Percentiles rank a stretch among this genome's conserved stretches.
Conservation (phyloP, 257 asterid species). For the Prunella vulgaris region DNA sequence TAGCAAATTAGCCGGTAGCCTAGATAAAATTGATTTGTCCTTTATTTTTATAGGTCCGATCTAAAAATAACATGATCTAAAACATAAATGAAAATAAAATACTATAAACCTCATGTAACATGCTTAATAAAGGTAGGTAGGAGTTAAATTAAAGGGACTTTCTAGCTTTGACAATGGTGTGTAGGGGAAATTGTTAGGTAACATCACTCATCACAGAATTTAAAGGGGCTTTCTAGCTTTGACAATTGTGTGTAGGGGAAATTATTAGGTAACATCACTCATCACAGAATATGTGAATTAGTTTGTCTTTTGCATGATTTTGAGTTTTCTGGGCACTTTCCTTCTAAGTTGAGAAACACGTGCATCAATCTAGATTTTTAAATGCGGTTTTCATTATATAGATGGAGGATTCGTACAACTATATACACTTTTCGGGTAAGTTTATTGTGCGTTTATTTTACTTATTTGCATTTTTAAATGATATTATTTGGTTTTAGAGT, state of each 20-base stretch:
- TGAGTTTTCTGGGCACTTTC: neutral
- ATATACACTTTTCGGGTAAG: too few relatives aligned
- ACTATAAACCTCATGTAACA: neutral
- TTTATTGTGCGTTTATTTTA: too few relatives aligned
- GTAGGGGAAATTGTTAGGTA: neutral
- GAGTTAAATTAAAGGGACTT: neutral
- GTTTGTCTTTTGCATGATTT: neutral
- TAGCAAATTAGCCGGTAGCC: too few relatives aligned
- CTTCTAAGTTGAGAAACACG: neutral
- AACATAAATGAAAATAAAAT: too few relatives aligned
- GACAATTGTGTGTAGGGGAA: neutral
- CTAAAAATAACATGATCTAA: too few relatives aligned
- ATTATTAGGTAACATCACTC: neutral
- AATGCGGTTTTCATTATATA: too few relatives aligned
- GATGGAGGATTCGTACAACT: too few relatives aligned
- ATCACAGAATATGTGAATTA: neutral
- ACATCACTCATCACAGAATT: neutral
- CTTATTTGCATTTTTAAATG: too few relatives aligned
- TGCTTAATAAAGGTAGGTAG: neutral
- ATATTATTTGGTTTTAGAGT: too few relatives aligned
- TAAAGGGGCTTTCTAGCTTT: neutral
- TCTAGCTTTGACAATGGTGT: neutral
- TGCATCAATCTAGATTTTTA: neutral
- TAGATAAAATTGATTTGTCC: too few relatives aligned
- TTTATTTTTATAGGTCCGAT: too few relatives aligned